Percentiles rank a stretch among this genome's conserved stretches.
phyloP scores from a whole-genome alignment of 176 grass and related monocot species.

The Alloteropsis semialata region DNA sequence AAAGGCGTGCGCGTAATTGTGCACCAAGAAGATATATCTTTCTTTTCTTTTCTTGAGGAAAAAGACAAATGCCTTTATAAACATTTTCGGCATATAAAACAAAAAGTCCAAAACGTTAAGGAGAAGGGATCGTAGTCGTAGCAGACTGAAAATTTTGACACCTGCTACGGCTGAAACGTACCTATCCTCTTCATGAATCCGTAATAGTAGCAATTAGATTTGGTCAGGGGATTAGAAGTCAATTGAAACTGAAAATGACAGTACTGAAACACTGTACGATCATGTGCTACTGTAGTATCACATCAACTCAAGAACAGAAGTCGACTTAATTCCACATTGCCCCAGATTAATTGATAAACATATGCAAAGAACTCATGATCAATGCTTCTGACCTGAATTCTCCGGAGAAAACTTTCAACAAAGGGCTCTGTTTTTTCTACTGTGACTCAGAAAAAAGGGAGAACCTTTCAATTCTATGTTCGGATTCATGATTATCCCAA shows the following conservation, averaged over 20 bases:
- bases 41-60: background rate
- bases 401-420: background rate
- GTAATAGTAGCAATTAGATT: background rate
- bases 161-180: too few species aligned
- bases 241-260: background rate
- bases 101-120: background rate
- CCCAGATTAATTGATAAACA: background rate
- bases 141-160: too few species aligned
- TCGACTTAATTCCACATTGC: background rate
- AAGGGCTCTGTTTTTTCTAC: background rate
- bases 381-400: constrained; percentile 13
- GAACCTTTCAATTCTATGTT: background rate
- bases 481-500: background rate
- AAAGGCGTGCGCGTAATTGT: constrained; percentile 15
- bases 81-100: background rate
- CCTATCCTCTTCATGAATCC: background rate
- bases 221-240: constrained; percentile 6
- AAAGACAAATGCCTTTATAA: background rate
- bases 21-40: background rate
- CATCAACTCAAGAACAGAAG: constrained; percentile 9
- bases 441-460: background rate
- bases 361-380: background rate
- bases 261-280: too few species aligned
- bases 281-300: background rate
- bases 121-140: too few species aligned